Evolutionary conservation across 2,329 filamentous ascomycete species (phyloP).

Genomic region (Fusarium longipes): DNA sequence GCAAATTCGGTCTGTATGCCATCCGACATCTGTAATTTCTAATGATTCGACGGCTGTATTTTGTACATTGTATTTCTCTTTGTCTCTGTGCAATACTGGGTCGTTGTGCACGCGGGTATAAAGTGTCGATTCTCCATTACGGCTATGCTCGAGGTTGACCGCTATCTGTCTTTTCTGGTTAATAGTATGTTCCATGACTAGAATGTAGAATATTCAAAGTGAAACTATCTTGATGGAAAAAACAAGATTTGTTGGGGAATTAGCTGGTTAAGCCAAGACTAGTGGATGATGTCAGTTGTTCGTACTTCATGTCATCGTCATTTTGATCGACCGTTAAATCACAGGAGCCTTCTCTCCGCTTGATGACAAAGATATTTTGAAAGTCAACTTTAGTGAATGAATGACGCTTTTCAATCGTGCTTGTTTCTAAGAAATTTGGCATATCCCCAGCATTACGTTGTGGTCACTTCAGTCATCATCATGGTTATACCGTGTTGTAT

Average conservation of each 20-base stretch:
- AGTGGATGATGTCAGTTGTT: slow-evolving; percentile 17
- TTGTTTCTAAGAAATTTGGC: neutral
- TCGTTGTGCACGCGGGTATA: neutral
- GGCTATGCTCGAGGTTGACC: neutral
- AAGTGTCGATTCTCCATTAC: neutral
- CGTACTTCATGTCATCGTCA: slow-evolving; percentile 8
- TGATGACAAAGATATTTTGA: neutral
- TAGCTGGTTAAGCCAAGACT: neutral
- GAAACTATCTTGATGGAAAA: neutral
- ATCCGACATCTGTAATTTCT: slow-evolving; percentile 1
- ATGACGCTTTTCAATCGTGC: neutral
- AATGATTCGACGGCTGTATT: fast-evolving
- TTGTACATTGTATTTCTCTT: fast-evolving
- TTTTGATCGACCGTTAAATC: neutral
- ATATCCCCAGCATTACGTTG: too few relatives aligned
- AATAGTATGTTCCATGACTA: neutral
- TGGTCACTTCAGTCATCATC: too few relatives aligned
- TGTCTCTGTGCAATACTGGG: neutral
- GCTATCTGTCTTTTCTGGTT: neutral
- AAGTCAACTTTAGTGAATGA: neutral
- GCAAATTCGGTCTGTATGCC: neutral
- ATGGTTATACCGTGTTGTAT: too few relatives aligned
- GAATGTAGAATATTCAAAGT: neutral
- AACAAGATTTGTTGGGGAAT: neutral
- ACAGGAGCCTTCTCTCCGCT: neutral